phyloP scores from a whole-genome alignment of 352 stramenopile species.

The Phytopythium litorale region DNA sequence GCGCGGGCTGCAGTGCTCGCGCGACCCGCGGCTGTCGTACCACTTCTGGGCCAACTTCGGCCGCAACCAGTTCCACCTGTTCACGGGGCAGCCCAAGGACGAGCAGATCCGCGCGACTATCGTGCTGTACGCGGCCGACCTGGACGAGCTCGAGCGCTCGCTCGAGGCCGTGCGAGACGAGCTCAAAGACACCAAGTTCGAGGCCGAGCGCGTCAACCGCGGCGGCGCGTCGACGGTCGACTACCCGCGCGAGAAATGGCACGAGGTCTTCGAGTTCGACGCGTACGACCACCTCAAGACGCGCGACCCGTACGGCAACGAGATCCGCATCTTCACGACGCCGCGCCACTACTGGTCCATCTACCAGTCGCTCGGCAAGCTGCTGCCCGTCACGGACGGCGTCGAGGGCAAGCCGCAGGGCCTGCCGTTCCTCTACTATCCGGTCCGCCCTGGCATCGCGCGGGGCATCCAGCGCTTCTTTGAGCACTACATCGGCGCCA shows the following conservation, averaged over 20 bases:
- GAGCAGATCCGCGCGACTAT: conserved; percentile 57
- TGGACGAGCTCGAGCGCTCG: conserved; percentile 55
- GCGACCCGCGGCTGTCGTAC: conserved; percentile 57
- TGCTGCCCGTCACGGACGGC: conserved; percentile 42
- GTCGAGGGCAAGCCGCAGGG: conserved; percentile 40
- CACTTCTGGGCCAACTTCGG: conserved; percentile 72
- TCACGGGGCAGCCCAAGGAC: conserved; percentile 52
- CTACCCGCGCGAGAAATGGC: conserved; percentile 52
- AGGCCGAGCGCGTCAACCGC: conserved; percentile 50
- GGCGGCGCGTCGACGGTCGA: conserved; percentile 39
- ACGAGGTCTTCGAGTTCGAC: conserved; percentile 38
- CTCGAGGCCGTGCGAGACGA: conserved; percentile 36
- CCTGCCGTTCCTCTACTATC: conserved; percentile 57
- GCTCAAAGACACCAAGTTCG: conserved; percentile 49
- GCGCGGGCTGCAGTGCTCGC: conserved; percentile 53
- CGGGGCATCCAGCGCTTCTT: conserved; percentile 66
- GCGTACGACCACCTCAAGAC: conserved; percentile 61
- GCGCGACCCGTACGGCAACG: conserved; percentile 59
- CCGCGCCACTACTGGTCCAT: conserved; percentile 57
- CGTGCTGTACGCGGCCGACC: conserved; percentile 54
- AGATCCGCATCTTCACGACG: conserved; percentile 49
- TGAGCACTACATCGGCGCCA: conserved; percentile 58
- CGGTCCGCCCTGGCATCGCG: conserved; percentile 47
- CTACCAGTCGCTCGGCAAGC: conserved; percentile 48
- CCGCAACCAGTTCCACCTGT: conserved; percentile 71